Percentiles rank a stretch among this genome's conserved stretches.
Conservation (phyloP, 305 asterid species). For the Monarda citriodora region DNA sequence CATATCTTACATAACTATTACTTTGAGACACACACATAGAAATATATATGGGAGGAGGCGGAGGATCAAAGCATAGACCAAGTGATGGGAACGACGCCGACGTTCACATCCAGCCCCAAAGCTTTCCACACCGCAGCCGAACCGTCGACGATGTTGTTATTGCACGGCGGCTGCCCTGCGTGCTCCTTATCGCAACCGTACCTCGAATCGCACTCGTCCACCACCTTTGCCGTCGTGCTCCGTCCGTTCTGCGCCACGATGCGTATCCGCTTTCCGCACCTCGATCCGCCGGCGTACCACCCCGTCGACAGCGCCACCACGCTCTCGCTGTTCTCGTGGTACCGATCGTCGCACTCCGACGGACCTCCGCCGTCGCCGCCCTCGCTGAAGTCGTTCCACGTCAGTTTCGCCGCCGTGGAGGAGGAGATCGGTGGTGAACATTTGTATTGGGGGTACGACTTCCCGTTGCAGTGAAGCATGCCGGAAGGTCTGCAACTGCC, state of each 20-base stretch:
- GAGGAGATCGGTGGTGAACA: conserved; percentile 48
- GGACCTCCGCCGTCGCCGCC: conserved; percentile 50
- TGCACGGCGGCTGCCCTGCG: conserved; percentile 35
- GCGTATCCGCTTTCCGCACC: conserved; percentile 28
- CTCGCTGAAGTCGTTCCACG: conserved; percentile 32
- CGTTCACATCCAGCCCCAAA: conserved; percentile 26
- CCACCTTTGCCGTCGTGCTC: conserved; percentile 42
- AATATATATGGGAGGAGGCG: too few species aligned
- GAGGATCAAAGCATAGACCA: conserved; percentile 40
- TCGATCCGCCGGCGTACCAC: conserved; percentile 38
- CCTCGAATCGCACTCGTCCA: conserved; percentile 58
- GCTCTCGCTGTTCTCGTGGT: conserved; percentile 26
- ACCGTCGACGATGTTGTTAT: conserved; percentile 42
- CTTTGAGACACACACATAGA: too few species aligned
- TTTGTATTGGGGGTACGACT: conserved; percentile 23
- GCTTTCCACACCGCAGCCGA: conserved; percentile 51
- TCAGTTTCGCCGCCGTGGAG: conserved; percentile 41
- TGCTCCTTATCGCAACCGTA: conserved; percentile 42
- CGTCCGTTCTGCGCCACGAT: conserved; percentile 30
- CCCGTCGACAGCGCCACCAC: conserved; percentile 51
- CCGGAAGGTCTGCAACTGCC: conserved; percentile 29
- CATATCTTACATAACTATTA: too few species aligned
- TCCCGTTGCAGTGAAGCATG: conserved; percentile 30
- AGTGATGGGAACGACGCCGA: conserved; percentile 28
- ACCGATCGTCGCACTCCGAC: conserved; percentile 33